Conservation (phyloP, 2,329 filamentous ascomycete species). For the Triangularia setosa region DNA sequence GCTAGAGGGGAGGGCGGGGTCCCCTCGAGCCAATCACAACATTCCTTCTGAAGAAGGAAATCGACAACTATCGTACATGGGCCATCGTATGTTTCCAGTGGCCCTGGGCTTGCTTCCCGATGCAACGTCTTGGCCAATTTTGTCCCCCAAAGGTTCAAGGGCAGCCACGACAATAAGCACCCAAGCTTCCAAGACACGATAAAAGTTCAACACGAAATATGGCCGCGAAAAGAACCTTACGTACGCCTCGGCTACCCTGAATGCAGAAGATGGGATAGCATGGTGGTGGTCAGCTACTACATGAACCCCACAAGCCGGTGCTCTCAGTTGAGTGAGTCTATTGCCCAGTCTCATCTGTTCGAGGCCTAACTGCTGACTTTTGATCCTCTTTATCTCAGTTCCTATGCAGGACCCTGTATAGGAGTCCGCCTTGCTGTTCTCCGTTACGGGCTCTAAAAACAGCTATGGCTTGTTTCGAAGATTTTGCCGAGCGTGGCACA, state of each 20-base stretch:
- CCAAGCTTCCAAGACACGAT: neutral
- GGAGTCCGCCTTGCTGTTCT: neutral
- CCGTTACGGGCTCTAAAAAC: slow-evolving; percentile 10
- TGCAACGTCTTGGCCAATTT: neutral
- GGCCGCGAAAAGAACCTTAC: neutral
- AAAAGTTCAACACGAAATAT: neutral
- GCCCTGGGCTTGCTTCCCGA: neutral
- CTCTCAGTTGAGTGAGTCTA: too few relatives aligned
- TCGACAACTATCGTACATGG: neutral
- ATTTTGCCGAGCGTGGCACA: slow-evolving; percentile 15
- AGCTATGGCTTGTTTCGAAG: slow-evolving; percentile 15
- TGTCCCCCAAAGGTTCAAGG: neutral
- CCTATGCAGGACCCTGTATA: neutral
- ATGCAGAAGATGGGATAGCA: neutral
- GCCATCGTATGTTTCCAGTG: slow-evolving; percentile 1
- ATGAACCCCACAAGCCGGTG: too few relatives aligned
- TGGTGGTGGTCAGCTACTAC: neutral
- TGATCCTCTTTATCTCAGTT: neutral
- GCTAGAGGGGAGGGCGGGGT: neutral
- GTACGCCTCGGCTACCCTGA: neutral
- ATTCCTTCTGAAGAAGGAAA: slow-evolving; percentile 10
- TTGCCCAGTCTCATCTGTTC: too few relatives aligned
- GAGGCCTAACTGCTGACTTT: neutral
- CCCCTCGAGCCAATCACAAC: slow-evolving; percentile 2
- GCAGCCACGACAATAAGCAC: neutral